phyloP scores from a whole-genome alignment of 805 yeast genomes.

The Vanderwaltozyma yarrowii region DNA sequence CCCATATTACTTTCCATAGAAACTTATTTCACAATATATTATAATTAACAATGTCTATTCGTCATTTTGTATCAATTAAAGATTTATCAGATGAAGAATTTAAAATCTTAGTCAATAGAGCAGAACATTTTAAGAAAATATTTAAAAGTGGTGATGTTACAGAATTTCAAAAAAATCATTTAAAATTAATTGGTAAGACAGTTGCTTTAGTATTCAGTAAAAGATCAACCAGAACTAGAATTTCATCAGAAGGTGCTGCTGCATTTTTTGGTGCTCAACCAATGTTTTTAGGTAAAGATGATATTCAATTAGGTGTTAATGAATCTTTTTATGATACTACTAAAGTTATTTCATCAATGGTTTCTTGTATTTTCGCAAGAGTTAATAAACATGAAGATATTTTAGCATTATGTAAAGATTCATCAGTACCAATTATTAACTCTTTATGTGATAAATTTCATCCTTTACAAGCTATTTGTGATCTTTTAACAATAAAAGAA shows the following conservation, averaged over 20 bases:
- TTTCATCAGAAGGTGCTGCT: constrained; percentile 91
- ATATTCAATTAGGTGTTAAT: constrained; percentile 92
- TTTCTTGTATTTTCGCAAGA: constrained; percentile 94
- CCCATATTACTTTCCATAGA: too few relatives aligned
- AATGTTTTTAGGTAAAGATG: constrained; percentile 92
- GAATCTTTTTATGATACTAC: constrained; percentile 86
- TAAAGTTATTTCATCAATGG: constrained; percentile 87
- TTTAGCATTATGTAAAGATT: constrained; percentile 61
- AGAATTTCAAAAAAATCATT: constrained; percentile 30
- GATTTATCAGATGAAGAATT: constrained; percentile 71
- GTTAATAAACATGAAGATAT: constrained; percentile 82
- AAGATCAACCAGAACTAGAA: constrained; percentile 91
- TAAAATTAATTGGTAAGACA: constrained; percentile 65
- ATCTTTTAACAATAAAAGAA: constrained; percentile 77
- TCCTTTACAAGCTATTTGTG: constrained; percentile 93
- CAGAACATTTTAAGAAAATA: constrained; percentile 58
- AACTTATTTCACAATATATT: too few relatives aligned
- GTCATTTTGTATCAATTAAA: constrained; percentile 76
- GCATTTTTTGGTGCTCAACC: constrained; percentile 91
- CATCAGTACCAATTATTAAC: constrained; percentile 85
- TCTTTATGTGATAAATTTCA: constrained; percentile 89
- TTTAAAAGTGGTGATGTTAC: constrained; percentile 44
- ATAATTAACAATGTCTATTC: constrained; percentile 19
- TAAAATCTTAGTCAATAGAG: constrained; percentile 58
- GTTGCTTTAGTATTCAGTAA: constrained; percentile 80